Evolutionary conservation across 1,284 basidiomycete genomes (phyloP).

Genomic region (Taiwanofungus camphoratus): DNA sequence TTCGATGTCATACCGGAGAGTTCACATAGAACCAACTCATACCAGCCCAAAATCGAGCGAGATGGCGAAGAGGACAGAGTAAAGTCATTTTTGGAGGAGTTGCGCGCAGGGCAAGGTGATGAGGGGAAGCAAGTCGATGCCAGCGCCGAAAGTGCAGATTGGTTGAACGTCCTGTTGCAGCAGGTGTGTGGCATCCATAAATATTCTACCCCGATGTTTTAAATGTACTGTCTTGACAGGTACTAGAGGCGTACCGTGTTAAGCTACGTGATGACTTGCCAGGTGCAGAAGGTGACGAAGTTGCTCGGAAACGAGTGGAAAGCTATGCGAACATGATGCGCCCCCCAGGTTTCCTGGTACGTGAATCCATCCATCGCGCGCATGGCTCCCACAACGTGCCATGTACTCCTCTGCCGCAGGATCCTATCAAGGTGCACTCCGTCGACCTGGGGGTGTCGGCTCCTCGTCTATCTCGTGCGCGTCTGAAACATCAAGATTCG

Average conservation of each 20-base stretch:
- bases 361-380: conserved; percentile 19
- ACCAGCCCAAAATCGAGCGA: conserved; percentile 48
- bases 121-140: conserved; percentile 7
- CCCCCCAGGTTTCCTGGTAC: conserved; percentile 61
- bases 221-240: conserved; percentile 33
- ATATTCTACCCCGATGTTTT: background rate
- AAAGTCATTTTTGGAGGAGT: conserved; percentile 3
- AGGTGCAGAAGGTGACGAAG: conserved; percentile 65
- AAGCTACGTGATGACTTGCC: conserved; percentile 57
- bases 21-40: conserved; percentile 48
- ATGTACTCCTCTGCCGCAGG: conserved; percentile 34
- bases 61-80: conserved; percentile 13
- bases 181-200: conserved; percentile 41
- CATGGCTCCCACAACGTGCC: background rate
- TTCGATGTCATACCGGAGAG: conserved; percentile 56
- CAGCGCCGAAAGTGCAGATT: conserved; percentile 59
- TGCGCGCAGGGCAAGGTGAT: conserved; percentile 3
- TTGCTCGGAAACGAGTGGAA: conserved; percentile 64
- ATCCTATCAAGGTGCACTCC: conserved; percentile 69
- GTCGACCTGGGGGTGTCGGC: conserved; percentile 69
- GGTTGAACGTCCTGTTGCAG: conserved; percentile 67
- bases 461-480: conserved; percentile 57
- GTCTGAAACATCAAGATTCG: conserved; percentile 28
- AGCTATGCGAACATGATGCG: conserved; percentile 65
- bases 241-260: conserved; percentile 64